Percentiles rank a stretch among this genome's conserved stretches.
These are phyloP conservation scores for Sequoia sempervirens DNA, from an alignment of 75 land plant genomes.

Conservation along the genomic window DNA sequence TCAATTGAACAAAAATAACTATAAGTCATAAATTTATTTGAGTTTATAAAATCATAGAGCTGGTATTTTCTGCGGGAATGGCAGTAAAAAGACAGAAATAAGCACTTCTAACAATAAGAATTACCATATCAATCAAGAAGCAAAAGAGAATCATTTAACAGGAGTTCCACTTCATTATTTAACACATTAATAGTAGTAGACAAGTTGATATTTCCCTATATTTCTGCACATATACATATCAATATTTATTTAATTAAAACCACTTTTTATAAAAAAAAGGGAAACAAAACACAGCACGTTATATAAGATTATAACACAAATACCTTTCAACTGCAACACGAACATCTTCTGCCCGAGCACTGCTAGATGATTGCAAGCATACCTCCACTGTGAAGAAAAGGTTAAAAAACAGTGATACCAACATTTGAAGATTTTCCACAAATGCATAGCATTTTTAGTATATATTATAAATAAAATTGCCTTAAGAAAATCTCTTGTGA, in stretches of 20 bases:
- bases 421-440: neutral
- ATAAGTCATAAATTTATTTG: neutral
- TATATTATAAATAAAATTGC: too few relatives aligned
- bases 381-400: neutral
- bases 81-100: neutral
- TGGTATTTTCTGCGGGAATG: neutral
- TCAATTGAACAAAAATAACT: neutral
- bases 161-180: neutral
- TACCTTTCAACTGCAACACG: constrained; percentile 1
- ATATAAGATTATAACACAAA: neutral
- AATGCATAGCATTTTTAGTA: too few relatives aligned
- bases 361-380: constrained; percentile 8
- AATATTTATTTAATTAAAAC: too few relatives aligned
- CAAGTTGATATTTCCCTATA: neutral
- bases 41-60: neutral
- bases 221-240: neutral
- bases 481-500: too few relatives aligned
- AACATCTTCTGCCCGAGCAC: neutral
- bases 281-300: neutral
- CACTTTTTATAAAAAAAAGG: neutral
- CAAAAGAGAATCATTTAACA: neutral
- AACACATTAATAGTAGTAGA: neutral
- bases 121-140: neutral
- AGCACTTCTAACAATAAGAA: neutral
- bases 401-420: neutral